Conservation (phyloP, 2,329 filamentous ascomycete species). For the Mollisia scopiformis region DNA sequence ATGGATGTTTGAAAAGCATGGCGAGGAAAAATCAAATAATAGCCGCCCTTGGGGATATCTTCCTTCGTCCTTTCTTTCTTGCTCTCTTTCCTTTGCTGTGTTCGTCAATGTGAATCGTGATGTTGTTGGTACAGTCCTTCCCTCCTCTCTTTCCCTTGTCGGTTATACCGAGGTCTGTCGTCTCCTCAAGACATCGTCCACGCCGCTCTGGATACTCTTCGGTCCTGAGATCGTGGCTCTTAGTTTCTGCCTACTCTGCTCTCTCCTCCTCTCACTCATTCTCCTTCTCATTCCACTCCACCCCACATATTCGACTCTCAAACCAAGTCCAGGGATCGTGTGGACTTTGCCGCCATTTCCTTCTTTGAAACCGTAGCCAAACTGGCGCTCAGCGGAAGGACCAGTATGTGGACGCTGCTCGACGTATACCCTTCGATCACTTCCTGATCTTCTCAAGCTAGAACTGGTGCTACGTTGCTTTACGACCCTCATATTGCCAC, state of each 20-base stretch:
- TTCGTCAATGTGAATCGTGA: not conserved
- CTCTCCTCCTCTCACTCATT: slow-evolving; percentile 59
- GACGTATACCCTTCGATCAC: slow-evolving; percentile 16
- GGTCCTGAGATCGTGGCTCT: slow-evolving; percentile 64
- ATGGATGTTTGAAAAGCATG: not conserved
- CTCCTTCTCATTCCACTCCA: slow-evolving; percentile 56
- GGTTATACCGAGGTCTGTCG: not conserved
- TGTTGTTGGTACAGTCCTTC: not conserved
- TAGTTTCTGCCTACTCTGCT: slow-evolving; percentile 61
- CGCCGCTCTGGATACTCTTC: slow-evolving; percentile 39
- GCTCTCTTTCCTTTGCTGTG: not conserved
- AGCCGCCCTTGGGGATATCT: not conserved
- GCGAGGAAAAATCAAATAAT: not conserved
- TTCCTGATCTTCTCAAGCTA: slow-evolving; percentile 26
- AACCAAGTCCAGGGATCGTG: slow-evolving; percentile 39
- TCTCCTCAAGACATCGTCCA: slow-evolving; percentile 34
- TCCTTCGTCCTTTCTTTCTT: not conserved
- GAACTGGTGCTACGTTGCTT: slow-evolving; percentile 51
- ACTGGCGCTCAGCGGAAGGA: slow-evolving; percentile 19
- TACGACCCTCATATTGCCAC: slow-evolving; percentile 63
- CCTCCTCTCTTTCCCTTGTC: not conserved
- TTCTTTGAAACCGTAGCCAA: slow-evolving; percentile 34
- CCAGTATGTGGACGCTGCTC: slow-evolving; percentile 11
- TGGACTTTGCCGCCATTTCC: slow-evolving; percentile 33
- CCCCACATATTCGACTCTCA: slow-evolving; percentile 51